These are phyloP conservation scores for Calonectria leucothoes DNA, from an alignment of 2,329 filamentous ascomycete genomes.

Conservation along the genomic window DNA sequence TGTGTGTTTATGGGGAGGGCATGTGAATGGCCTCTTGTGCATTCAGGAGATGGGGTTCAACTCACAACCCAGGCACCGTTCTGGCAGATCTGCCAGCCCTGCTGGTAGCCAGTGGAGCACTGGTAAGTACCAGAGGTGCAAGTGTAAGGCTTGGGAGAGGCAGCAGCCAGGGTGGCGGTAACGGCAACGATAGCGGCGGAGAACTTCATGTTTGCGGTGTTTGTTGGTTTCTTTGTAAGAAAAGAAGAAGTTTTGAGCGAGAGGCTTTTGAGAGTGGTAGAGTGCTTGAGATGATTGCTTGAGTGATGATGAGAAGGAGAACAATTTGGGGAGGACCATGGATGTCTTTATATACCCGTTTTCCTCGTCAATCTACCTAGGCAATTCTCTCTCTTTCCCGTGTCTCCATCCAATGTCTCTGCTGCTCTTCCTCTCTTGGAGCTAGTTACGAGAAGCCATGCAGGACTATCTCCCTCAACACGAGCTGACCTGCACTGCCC, in stretches of 20 bases:
- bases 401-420: not conserved
- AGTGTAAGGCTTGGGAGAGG: slow-evolving; percentile 14
- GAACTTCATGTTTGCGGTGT: slow-evolving; percentile 47
- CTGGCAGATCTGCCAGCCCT: slow-evolving; percentile 50
- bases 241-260: slow-evolving; percentile 21
- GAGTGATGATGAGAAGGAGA: slow-evolving; percentile 20
- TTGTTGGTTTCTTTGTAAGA: not conserved
- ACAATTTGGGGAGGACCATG: not conserved
- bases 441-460: not conserved
- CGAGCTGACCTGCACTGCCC: slow-evolving; percentile 16
- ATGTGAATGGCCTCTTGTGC: not conserved
- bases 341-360: slow-evolving; percentile 29
- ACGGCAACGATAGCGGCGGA: slow-evolving; percentile 33
- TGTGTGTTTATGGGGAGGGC: not conserved
- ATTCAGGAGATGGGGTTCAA: slow-evolving; percentile 33
- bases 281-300: slow-evolving; percentile 8
- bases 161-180: slow-evolving; percentile 37
- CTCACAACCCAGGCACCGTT: slow-evolving; percentile 48
- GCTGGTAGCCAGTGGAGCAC: slow-evolving; percentile 41
- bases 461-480: not conserved
- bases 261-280: slow-evolving; percentile 16
- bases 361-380: not conserved
- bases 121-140: slow-evolving; percentile 51
- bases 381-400: not conserved
- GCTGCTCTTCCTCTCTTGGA: not conserved